Base-by-base conservation (phyloP, 106 monocot species). In the Posidonia australis region DNA sequence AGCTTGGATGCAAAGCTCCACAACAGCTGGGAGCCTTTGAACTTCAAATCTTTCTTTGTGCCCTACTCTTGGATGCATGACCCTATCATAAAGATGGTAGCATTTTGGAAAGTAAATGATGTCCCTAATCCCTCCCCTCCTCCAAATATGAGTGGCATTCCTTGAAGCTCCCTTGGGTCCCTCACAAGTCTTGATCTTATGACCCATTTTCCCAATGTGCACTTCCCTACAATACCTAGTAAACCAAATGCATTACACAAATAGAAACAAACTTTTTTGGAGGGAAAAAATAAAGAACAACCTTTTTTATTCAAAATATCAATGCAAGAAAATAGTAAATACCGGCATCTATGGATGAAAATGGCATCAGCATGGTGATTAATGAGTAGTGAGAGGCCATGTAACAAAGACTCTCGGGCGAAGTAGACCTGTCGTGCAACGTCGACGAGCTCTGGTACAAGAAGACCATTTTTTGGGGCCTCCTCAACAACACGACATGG, bases 1-100 rank as follows among this genome's bases (percentile, higher is more conserved):
- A 0, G 88, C 92, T 78, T 88, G 92, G 66, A 92, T 71, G 69
- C 92, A 85, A 10, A 92, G 70, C 69, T 92, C 92, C 14, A 80
- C 74, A 24, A 88, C 67, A 5, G 88, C 82, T 16, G 85, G 82
- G 43, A 88, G 78, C 55, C 85, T 77, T 22, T 69, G 73, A 1
- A 85, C 66, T 9, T 46, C 60, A 44, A 72, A 74, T 44, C 82
- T 80, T 47, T 85, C 92, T 46, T 80, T 80, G 77, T 88, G 88
- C 10, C 65, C 80, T 51, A 92, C 78, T 51, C 90, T 71, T 13
- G 92, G 85, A 26, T 77, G 79, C 29, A 75, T 73, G 22, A 74
- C 84, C 60, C 92, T 77, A 54, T 88, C 87, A 67, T 76, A 76
- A 10, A 92, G 73, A 65, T 84, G 92, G 67, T 84, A 92, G 74